Conservation (phyloP, 305 asterid species). For the Solanum chacoense region DNA sequence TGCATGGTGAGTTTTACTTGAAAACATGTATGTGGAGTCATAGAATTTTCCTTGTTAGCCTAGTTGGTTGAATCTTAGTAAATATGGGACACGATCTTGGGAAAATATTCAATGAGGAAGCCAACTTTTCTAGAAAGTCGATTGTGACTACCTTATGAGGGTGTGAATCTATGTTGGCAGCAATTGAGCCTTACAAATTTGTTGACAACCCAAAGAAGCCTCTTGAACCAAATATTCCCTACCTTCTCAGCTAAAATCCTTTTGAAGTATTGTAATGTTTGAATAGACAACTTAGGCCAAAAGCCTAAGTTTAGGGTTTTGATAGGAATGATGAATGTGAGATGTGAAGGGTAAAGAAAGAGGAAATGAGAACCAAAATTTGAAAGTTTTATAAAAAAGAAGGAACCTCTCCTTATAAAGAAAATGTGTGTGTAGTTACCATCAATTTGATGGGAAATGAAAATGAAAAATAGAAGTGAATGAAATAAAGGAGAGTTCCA, state of each 20-base stretch:
- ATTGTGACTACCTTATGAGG: neutral
- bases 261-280: neutral
- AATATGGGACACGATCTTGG: neutral
- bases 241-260: neutral
- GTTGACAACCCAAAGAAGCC: neutral
- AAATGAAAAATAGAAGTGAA: neutral
- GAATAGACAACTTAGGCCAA: neutral
- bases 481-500: neutral
- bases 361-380: no score
- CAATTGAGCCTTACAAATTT: neutral
- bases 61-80: neutral
- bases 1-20: neutral
- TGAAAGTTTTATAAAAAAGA: neutral
- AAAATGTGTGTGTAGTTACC: neutral
- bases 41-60: neutral
- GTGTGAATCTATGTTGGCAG: neutral
- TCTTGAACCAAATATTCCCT: neutral
- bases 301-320: neutral
- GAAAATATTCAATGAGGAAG: neutral
- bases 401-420: neutral
- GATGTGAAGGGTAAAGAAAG: neutral
- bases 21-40: neutral
- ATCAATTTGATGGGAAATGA: neutral
- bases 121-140: neutral
- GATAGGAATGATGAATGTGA: neutral